A percentile compares a stretch with the other conserved stretches of the same genome.
Evolutionary conservation across 2,329 filamentous ascomycete genomes (phyloP).

Genomic region (Pseudocercospora crystallina): DNA sequence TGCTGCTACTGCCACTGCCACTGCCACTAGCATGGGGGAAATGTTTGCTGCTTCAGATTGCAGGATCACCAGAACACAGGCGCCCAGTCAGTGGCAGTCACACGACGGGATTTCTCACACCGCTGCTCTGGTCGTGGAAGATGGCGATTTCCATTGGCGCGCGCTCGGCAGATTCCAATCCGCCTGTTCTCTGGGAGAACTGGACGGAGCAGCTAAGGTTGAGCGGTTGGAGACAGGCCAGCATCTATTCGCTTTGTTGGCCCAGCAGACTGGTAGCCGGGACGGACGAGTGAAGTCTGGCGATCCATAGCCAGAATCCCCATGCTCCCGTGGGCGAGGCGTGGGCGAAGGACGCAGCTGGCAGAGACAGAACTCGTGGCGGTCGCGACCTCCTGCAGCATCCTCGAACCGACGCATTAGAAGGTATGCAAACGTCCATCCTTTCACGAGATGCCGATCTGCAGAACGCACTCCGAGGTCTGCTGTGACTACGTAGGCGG

Average conservation of each 20-base stretch:
- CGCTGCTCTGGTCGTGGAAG: constrained; percentile 8
- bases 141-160: constrained; percentile 3
- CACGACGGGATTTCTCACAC: constrained; percentile 6
- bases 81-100: background rate
- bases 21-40: too few relatives aligned
- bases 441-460: too few relatives aligned
- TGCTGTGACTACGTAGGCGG: too few relatives aligned
- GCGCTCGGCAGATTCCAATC: background rate
- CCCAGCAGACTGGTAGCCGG: constrained; percentile 9
- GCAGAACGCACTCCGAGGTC: too few relatives aligned
- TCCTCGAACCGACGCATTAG: too few relatives aligned
- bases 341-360: background rate
- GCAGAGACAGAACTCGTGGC: too few relatives aligned
- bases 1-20: too few relatives aligned
- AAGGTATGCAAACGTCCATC: too few relatives aligned
- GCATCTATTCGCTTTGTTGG: constrained; percentile 9
- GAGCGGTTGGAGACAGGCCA: background rate
- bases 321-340: background rate
- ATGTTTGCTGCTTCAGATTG: constrained; percentile 7
- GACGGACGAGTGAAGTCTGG: constrained; percentile 1
- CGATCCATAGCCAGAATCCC: constrained; percentile 1
- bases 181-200: background rate
- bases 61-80: background rate
- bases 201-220: constrained; percentile 1
- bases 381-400: too few relatives aligned